These are phyloP conservation scores for Triticum urartu DNA, from an alignment of 176 grass and related monocot genomes.

Conservation along the genomic window DNA sequence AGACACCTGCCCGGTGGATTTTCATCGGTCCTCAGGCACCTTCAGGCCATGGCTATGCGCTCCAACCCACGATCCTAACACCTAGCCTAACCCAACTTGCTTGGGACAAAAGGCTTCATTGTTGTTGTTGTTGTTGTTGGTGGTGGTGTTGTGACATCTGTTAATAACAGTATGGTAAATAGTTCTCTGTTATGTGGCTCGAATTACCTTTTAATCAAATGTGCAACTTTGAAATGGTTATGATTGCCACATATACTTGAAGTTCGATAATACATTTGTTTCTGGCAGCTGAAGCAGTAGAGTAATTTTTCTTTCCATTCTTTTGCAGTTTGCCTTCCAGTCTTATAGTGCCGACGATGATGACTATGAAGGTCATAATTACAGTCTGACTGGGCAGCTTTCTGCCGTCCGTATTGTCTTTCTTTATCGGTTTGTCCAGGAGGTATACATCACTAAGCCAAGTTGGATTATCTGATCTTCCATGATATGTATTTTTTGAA, in stretches of 20 bases:
- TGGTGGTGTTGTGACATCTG: not conserved
- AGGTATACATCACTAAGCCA: slow-evolving; percentile 48
- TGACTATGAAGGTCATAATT: slow-evolving; percentile 89
- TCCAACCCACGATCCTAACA: not conserved
- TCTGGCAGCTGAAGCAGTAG: not conserved
- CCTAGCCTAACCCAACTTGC: not conserved
- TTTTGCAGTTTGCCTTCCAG: slow-evolving; percentile 71
- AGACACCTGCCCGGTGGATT: not conserved
- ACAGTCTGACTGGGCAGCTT: slow-evolving; percentile 85
- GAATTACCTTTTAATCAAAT: not conserved
- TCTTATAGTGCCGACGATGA: slow-evolving; percentile 89
- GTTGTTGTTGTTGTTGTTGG: not conserved
- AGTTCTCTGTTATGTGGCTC: not conserved
- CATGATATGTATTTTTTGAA: not conserved
- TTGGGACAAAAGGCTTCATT: not conserved
- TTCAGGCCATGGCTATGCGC: not conserved
- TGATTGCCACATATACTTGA: not conserved
- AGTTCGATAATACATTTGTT: not conserved
- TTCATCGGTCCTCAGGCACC: not conserved
- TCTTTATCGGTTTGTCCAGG: slow-evolving; percentile 94
- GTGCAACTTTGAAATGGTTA: not conserved
- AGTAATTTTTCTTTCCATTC: slow-evolving; percentile 24
- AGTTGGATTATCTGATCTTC: not conserved
- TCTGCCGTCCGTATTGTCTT: slow-evolving; percentile 98
- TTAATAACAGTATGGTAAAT: no score